Evolutionary conservation across 169 alveolate genomes (phyloP).

Genomic region (Cyclospora cayetanensis): DNA sequence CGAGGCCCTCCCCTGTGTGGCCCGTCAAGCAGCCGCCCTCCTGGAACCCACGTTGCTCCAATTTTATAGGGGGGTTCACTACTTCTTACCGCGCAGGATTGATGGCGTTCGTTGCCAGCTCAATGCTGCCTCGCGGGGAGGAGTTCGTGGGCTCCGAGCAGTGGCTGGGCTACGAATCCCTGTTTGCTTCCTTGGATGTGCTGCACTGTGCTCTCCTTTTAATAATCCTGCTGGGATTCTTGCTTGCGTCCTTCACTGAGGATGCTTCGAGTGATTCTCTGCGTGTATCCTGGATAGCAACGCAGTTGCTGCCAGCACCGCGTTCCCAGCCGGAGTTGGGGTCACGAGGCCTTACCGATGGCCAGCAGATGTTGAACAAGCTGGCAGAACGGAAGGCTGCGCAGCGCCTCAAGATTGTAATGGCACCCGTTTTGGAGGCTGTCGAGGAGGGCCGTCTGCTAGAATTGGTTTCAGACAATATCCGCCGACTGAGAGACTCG

Average conservation of each 20-base stretch:
- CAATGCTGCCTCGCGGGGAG: conserved; percentile 46
- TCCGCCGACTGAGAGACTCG: background rate
- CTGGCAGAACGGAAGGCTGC: conserved; percentile 61
- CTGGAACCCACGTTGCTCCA: too few species aligned
- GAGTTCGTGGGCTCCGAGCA: conserved; percentile 41
- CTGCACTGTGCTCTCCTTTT: conserved; percentile 49
- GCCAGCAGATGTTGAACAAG: conserved; percentile 33
- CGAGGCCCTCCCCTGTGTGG: too few species aligned
- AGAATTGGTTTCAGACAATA: background rate
- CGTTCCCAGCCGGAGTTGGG: conserved; percentile 27
- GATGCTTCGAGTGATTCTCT: conserved; percentile 59
- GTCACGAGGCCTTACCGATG: conserved; percentile 28
- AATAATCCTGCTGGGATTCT: conserved; percentile 37
- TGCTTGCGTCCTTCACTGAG: conserved; percentile 62
- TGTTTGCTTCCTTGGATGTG: conserved; percentile 38
- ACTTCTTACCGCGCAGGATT: too few species aligned
- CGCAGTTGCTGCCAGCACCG: conserved; percentile 68
- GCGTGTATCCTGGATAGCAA: conserved; percentile 64
- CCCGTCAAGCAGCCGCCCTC: too few species aligned
- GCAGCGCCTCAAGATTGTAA: background rate
- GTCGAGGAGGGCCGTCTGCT: conserved; percentile 29
- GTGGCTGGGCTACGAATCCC: conserved; percentile 63
- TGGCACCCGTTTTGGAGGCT: conserved; percentile 7
- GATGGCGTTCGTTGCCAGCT: background rate
- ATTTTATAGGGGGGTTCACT: too few species aligned